These are phyloP conservation scores for Wallacemonas sp. DNA, from an alignment of 208 protist species.

Conservation along the genomic window DNA sequence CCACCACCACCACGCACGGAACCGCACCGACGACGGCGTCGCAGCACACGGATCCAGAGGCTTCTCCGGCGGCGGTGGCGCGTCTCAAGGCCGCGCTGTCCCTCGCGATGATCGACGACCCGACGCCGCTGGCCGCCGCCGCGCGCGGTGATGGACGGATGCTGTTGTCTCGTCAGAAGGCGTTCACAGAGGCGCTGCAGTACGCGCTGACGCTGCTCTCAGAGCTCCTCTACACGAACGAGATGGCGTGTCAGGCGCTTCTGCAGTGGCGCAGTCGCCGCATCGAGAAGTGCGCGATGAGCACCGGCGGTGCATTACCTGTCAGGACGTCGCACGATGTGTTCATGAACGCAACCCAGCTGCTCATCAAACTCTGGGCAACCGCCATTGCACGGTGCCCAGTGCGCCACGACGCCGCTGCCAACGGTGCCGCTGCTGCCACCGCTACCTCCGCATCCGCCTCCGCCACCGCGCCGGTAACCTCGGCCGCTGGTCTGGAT, in stretches of 20 bases:
- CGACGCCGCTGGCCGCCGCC: background rate
- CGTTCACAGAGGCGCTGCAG: conserved; percentile 22
- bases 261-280: conserved; percentile 47
- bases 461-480: background rate
- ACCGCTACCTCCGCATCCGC: background rate
- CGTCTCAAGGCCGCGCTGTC: conserved; percentile 5
- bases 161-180: background rate
- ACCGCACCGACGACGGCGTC: background rate
- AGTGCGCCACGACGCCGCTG: background rate
- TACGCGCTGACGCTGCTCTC: conserved; percentile 58
- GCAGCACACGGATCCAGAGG: background rate
- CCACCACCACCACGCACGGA: background rate
- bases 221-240: conserved; percentile 54
- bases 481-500: conserved; percentile 12
- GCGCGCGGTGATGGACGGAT: background rate
- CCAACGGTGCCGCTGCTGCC: conserved; percentile 31
- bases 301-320: background rate
- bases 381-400: conserved; percentile 7
- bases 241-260: conserved; percentile 44
- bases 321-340: background rate
- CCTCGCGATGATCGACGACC: background rate
- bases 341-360: conserved; percentile 27
- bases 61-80: background rate
- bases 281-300: conserved; percentile 14
- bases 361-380: conserved; percentile 43